Evolutionary conservation across 2,329 filamentous ascomycete genomes (phyloP).

Genomic region (Trichoderma sp.): DNA sequence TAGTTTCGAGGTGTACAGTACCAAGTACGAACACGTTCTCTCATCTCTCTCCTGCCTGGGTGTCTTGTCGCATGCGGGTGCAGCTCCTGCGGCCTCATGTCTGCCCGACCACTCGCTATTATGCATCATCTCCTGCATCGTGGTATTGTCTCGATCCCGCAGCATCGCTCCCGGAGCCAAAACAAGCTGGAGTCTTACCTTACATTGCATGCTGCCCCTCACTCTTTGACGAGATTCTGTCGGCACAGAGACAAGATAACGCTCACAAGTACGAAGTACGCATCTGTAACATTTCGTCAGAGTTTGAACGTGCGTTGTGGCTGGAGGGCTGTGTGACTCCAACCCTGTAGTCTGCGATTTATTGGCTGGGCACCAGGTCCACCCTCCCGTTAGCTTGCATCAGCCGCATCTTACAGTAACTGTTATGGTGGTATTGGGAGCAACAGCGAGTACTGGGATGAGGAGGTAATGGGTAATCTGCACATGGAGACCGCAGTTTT

Average conservation of each 20-base stretch:
- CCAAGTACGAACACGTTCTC: neutral
- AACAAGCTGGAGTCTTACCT: neutral
- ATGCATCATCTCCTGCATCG: constrained; percentile 11
- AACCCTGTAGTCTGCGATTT: neutral
- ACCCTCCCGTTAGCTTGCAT: neutral
- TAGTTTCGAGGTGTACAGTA: neutral
- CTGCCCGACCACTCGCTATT: neutral
- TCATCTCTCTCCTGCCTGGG: neutral
- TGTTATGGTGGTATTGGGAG: neutral
- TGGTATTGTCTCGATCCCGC: constrained; percentile 7
- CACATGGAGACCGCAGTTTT: neutral
- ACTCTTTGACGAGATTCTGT: neutral
- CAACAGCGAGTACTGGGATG: neutral
- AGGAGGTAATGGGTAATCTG: neutral
- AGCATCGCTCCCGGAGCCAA: neutral
- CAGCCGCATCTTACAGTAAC: neutral
- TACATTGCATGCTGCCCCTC: neutral
- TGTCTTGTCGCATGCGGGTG: neutral
- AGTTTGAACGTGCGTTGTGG: neutral
- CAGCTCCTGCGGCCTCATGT: neutral
- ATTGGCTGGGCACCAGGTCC: neutral
- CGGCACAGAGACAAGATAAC: neutral
- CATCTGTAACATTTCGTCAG: neutral
- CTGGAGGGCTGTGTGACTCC: neutral
- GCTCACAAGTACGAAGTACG: neutral